A percentile compares a stretch with the other conserved stretches of the same genome.
phyloP scores from a whole-genome alignment of 805 yeast genomes.

The Barnettozyma siamensis region DNA sequence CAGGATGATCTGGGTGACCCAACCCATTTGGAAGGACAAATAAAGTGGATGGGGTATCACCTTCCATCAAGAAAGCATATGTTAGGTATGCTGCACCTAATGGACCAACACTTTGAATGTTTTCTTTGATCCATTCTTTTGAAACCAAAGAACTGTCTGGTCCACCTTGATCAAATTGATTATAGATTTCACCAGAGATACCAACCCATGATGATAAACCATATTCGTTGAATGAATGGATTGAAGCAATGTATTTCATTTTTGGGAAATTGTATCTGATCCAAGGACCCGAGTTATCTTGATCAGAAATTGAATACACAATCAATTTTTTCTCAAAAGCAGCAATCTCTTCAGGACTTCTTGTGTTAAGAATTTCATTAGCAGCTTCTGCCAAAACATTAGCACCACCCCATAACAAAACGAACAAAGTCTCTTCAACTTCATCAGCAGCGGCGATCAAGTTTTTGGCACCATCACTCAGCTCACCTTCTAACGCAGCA shows the following conservation, averaged over 20 bases:
- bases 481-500: constrained; percentile 14
- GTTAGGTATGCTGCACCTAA: constrained; percentile 26
- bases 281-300: constrained; percentile 30
- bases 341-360: constrained; percentile 13
- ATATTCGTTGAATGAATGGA: constrained; percentile 27
- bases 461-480: constrained; percentile 23
- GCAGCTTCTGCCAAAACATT: constrained; percentile 28
- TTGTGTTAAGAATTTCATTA: constrained; percentile 18
- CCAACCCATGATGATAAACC: constrained; percentile 28
- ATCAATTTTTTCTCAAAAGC: constrained; percentile 17
- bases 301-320: constrained; percentile 29
- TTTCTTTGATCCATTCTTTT: constrained; percentile 23
- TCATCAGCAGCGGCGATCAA: constrained; percentile 24
- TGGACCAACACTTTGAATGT: constrained; percentile 23
- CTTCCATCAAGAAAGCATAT: constrained; percentile 26
- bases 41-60: constrained; percentile 28
- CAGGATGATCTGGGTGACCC: constrained; percentile 25
- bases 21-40: constrained; percentile 28
- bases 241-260: constrained; percentile 23
- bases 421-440: constrained; percentile 17
- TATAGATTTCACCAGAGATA: constrained; percentile 25
- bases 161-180: constrained; percentile 24
- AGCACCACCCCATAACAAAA: constrained; percentile 30
- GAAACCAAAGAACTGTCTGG: constrained; percentile 23
- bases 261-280: constrained; percentile 25